Base-by-base conservation (phyloP, 2,329 filamentous ascomycete genomes). In the Aureobasidium melanogenum region DNA sequence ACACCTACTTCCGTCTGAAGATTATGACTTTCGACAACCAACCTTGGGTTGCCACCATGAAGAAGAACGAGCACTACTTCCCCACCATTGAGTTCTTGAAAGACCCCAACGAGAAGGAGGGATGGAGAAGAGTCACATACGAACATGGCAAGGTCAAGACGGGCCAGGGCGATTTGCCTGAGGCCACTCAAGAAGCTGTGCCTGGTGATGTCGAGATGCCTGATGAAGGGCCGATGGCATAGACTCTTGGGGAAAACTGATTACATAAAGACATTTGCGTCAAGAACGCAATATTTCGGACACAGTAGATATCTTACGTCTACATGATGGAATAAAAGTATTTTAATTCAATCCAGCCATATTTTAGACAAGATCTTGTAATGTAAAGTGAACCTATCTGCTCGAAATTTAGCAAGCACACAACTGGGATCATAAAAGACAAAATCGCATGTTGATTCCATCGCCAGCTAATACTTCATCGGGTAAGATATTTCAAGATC, bases 11-110 rank as follows among this genome's bases (percentile, higher is more conserved):
- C 85, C 87, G 94, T 19, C 81, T 99, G 58, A 92, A 93, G 73
- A 91, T 94, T n/a, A 91, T 97, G 73, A 97, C 94, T 0, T 99
- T 99, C 70, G 94, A 99, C 74, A 96, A 95, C 69, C 91, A 99
- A 10, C 93, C 93, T 3, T 99, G 94, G 91, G 91, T 99, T n/a
- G 90, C 95, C 41, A 99, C 94, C 9, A 96, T 99, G 89, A 99
- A 99, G 85, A 97, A 97, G 83, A 97, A 97, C 68, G 93, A 99
- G 72, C 94, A 99, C 75, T 99, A 99, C 73, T 87, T 87, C 76
- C 84, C 84, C 2, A 87, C 85, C 63, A 82, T 85, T 32, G 84
- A 87, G 72, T 86, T 85, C 63, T 69, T 83, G 57, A 86, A 86
- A 69, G 84, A 86, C 63, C 59, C 74, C 1, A 71, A 69, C 1